Base-by-base conservation (phyloP, 169 alveolate genomes). In the Cryptosporidium ryanae region DNA sequence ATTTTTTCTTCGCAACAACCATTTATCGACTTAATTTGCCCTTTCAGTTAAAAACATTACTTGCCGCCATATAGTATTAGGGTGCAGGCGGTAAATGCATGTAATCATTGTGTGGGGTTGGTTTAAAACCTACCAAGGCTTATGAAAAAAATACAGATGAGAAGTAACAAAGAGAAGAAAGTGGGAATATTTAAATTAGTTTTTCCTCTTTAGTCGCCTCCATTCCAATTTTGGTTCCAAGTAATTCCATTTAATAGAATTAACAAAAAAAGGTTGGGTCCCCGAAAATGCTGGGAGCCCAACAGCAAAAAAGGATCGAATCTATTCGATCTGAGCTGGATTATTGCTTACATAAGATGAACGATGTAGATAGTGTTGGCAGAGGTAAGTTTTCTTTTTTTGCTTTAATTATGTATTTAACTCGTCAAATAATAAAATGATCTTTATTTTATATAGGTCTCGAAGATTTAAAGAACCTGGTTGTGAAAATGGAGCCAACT, bases 231-330 rank as follows among this genome's bases (percentile, higher is more conserved):
- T 38, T 38, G 46, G 8, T 38, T 38, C 46, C 46, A 38, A 38
- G 46, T 38, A 38, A 38, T 38, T 38, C 8, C 8, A 6, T 6
- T 6, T 38, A 38, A 38, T 38, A 4, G 46, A 6, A 38, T 6
- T 10, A 38, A 38, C 8, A 38, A 38, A 38, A 10, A 38, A 10
- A 21, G 25, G 54, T 34, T 34, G 29, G 65, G 61, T 23, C 48
- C 87, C 65, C 15, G 44, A 76, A 46, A 44, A 76, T 76, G 87
- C 38, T 76, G 38, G 87, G 87, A 59, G 87, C 87, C 87, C 87
- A 76, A 61, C 68, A 76, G 38, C 87, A 76, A 23, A 76, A 76
- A 61, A 55, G 87, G 29, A 76, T 55, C 27, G 87, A 76, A 49
- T 59, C 87, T 32, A 55, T 76, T 43, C 34, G 87, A 48, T 65